Percentiles rank a stretch among this genome's conserved stretches.
These are phyloP conservation scores for Suillus clintonianus DNA, from an alignment of 768 basidiomycete species.

Conservation along the genomic window DNA sequence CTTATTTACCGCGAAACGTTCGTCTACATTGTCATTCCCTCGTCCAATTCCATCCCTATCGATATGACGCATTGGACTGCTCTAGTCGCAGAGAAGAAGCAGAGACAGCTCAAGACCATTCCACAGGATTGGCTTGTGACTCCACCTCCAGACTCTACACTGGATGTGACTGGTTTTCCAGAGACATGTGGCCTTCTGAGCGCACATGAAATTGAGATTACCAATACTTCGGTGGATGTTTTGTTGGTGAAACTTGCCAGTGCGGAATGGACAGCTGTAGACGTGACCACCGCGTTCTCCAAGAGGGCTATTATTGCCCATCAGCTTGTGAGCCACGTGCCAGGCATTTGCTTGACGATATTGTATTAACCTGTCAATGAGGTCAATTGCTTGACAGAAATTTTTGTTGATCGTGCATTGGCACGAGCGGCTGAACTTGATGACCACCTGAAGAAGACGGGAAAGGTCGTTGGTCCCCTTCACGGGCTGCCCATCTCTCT, in stretches of 20 bases:
- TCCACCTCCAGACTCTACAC: conserved; percentile 46
- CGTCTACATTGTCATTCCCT: background rate
- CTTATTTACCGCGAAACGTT: background rate
- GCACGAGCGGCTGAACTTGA: conserved; percentile 68
- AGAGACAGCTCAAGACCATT: conserved; percentile 52
- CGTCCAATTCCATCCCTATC: background rate
- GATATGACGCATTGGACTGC: conserved; percentile 45
- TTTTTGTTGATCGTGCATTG: conserved; percentile 76
- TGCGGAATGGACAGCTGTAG: conserved; percentile 61
- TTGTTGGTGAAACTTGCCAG: conserved; percentile 56
- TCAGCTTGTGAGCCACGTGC: conserved; percentile 54
- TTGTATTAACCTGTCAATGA: conserved; percentile 24
- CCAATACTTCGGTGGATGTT: conserved; percentile 43
- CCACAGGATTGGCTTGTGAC: conserved; percentile 66
- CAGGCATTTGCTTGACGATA: background rate
- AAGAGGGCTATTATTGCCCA: conserved; percentile 82
- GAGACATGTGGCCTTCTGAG: conserved; percentile 59
- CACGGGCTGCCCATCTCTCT: conserved; percentile 77
- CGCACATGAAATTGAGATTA: conserved; percentile 59
- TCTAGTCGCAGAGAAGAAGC: conserved; percentile 55
- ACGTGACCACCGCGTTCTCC: conserved; percentile 71
- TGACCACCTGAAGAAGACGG: conserved; percentile 57
- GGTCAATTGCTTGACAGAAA: conserved; percentile 83
- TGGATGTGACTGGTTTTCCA: conserved; percentile 59
- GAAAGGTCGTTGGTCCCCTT: conserved; percentile 66